Percentiles rank a stretch among this genome's conserved stretches.
Conservation (phyloP, 129 eudicot genomes). For the Helianthus tuberosus region DNA sequence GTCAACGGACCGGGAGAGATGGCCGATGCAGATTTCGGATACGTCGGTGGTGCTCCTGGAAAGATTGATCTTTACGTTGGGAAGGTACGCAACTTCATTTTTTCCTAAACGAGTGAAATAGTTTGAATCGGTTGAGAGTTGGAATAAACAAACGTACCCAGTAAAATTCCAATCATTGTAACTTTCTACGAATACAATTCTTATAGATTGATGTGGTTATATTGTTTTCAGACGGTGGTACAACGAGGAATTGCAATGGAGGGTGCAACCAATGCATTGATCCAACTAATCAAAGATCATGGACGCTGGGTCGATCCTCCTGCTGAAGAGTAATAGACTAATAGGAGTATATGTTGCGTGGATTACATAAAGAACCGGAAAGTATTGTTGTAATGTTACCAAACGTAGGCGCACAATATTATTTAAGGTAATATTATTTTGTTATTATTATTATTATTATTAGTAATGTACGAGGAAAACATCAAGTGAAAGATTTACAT, state of each 20-base stretch:
- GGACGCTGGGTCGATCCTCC: constrained; percentile 99
- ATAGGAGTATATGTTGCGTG: background rate
- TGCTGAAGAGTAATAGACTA: constrained; percentile 68
- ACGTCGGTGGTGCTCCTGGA: constrained; percentile 99
- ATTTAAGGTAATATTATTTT: constrained; percentile 11
- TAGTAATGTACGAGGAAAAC: background rate
- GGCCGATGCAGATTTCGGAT: constrained; percentile 99
- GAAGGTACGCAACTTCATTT: constrained; percentile 49
- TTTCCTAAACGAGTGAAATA: background rate
- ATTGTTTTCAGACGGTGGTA: constrained; percentile 67
- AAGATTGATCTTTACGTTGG: constrained; percentile 97
- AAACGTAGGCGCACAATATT: constrained; percentile 17
- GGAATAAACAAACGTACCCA: too few relatives aligned
- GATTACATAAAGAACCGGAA: background rate
- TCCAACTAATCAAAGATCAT: constrained; percentile 86
- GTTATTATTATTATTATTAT: background rate
- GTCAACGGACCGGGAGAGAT: constrained; percentile 99
- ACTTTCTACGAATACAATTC: background rate
- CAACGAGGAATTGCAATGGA: constrained; percentile 93
- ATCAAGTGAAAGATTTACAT: background rate
- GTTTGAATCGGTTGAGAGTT: background rate
- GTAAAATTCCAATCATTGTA: background rate
- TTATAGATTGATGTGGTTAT: constrained; percentile 12
- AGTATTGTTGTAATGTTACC: background rate
- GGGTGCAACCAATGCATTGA: constrained; percentile 83